Conservation (phyloP, 1,284 basidiomycete species). For the Trichosporon sp. region DNA sequence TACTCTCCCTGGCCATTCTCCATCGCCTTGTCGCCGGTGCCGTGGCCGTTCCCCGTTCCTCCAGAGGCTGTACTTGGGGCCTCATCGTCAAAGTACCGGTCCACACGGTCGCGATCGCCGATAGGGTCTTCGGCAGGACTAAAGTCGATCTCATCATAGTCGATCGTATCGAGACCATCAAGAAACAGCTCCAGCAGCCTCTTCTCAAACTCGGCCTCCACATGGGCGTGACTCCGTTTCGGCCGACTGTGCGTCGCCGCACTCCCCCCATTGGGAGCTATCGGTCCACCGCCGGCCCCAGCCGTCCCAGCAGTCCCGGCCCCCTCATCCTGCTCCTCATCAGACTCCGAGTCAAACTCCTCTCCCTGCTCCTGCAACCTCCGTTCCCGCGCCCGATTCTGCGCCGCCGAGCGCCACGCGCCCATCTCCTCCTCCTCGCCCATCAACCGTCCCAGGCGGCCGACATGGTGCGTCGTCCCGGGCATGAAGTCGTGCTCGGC, state of each 20-base stretch:
- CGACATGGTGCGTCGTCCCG: constrained; percentile 43
- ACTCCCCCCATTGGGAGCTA: too few species aligned
- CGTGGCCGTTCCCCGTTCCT: constrained; percentile 20
- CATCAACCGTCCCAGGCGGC: constrained; percentile 51
- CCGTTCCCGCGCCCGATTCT: constrained; percentile 45
- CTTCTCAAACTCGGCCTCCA: constrained; percentile 47
- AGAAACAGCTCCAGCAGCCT: constrained; percentile 52
- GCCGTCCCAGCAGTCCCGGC: too few species aligned
- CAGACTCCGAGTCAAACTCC: constrained; percentile 49
- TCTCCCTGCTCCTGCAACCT: constrained; percentile 41
- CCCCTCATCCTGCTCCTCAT: constrained; percentile 40
- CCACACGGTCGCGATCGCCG: constrained; percentile 45
- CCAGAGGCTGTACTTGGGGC: constrained; percentile 37
- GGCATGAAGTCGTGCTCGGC: constrained; percentile 42
- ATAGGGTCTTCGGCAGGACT: constrained; percentile 46
- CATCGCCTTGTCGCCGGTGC: constrained; percentile 19
- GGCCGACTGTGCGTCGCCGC: neutral
- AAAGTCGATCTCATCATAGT: constrained; percentile 53
- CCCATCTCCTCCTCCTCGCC: constrained; percentile 52
- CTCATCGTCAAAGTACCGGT: constrained; percentile 55
- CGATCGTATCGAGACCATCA: constrained; percentile 54
- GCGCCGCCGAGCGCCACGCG: constrained; percentile 46
- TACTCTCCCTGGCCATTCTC: constrained; percentile 54
- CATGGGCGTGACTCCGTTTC: constrained; percentile 39
- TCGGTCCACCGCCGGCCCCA: too few species aligned